Conservation (phyloP, 2,329 filamentous ascomycete genomes). For the Xylaria sp. region DNA sequence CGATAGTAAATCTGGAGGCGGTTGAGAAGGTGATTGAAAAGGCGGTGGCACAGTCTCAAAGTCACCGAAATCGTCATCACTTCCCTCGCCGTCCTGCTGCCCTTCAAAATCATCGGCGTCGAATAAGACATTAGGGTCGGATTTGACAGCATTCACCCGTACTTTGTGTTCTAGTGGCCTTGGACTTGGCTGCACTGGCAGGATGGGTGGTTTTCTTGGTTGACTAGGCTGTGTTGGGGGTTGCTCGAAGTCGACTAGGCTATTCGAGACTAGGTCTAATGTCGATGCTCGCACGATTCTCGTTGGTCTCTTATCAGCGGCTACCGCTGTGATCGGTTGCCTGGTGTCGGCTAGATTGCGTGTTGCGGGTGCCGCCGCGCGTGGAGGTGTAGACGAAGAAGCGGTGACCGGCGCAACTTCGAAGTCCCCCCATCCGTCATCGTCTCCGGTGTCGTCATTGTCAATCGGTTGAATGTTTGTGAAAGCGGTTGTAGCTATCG, state of each 20-base stretch:
- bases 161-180: slow-evolving; percentile 34
- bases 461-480: slow-evolving; percentile 35
- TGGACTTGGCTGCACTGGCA: slow-evolving; percentile 23
- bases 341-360: not conserved
- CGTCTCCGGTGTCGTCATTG: slow-evolving; percentile 63
- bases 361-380: not conserved
- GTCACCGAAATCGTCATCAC: slow-evolving; percentile 69
- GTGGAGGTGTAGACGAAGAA: slow-evolving; percentile 42
- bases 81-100: slow-evolving; percentile 53
- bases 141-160: slow-evolving; percentile 34
- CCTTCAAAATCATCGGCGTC: slow-evolving; percentile 69
- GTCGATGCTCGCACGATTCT: slow-evolving; percentile 61
- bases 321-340: slow-evolving; percentile 26
- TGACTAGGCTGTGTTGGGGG: slow-evolving; percentile 30
- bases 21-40: slow-evolving; percentile 41
- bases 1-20: slow-evolving; percentile 54
- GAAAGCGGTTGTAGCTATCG: slow-evolving; percentile 20
- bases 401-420: slow-evolving; percentile 62
- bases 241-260: slow-evolving; percentile 55
- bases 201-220: slow-evolving; percentile 22
- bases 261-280: slow-evolving; percentile 65
- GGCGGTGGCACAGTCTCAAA: slow-evolving; percentile 62
- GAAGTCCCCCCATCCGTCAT: slow-evolving; percentile 76
- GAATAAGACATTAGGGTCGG: slow-evolving; percentile 70
- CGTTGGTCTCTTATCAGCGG: slow-evolving; percentile 39